phyloP scores from a whole-genome alignment of 2,329 filamentous ascomycete species.

The Fulvia fulva region DNA sequence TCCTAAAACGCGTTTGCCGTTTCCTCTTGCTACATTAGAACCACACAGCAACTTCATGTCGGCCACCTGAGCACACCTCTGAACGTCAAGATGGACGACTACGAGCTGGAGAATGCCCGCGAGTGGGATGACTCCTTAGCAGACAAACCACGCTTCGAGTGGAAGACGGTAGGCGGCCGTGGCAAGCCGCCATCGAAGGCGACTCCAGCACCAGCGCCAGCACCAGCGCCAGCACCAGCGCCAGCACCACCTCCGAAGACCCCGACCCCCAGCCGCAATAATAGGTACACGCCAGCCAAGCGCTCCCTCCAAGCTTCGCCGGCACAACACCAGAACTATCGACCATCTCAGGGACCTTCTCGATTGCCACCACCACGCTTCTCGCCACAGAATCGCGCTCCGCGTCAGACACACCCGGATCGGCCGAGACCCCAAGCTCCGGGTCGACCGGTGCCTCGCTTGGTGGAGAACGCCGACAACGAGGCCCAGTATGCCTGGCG shows the following conservation, averaged over 20 bases:
- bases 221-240: background rate
- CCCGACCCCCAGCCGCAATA: background rate
- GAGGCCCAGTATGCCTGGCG: constrained; percentile 22
- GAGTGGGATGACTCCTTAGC: constrained; percentile 14
- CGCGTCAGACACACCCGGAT: background rate
- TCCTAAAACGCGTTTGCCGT: background rate
- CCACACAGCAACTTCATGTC: background rate
- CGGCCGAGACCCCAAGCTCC: background rate
- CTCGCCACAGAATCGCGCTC: background rate
- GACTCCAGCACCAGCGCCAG: background rate
- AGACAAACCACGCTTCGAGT: background rate
- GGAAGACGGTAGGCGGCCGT: background rate
- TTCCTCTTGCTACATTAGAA: background rate
- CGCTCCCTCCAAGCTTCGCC: background rate
- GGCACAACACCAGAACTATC: background rate
- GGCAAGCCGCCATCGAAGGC: background rate
- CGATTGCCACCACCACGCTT: background rate
- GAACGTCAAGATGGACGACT: constrained; percentile 11
- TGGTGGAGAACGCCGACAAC: constrained; percentile 8
- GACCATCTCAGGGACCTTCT: background rate
- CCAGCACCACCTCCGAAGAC: background rate
- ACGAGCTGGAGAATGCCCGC: constrained; percentile 18
- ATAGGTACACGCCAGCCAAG: background rate
- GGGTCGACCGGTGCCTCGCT: background rate
- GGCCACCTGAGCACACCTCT: background rate